Base-by-base conservation (phyloP, 2,329 filamentous ascomycete species). In the Talaromyces funiculosus region DNA sequence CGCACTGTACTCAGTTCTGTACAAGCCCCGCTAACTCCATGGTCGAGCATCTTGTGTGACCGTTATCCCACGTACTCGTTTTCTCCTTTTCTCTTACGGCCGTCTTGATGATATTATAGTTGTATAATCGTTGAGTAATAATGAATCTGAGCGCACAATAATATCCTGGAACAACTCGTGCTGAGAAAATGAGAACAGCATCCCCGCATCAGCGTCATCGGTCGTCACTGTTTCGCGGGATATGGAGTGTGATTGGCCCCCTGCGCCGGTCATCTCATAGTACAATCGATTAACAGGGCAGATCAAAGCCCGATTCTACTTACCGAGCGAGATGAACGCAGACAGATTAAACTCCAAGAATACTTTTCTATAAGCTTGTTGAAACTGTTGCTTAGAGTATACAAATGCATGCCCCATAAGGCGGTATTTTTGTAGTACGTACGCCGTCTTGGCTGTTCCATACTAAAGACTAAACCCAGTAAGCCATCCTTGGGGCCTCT, bases 131-230 rank as follows among this genome's bases (percentile, higher is more conserved):
- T 51, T 51, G 29, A 51, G 47, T 51, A 51, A 51, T 51, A 51
- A 51, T 35, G n/a, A 31, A 18, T 49, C 26, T 31, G 45, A 18
- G 47, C 33, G 47, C n/a, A n/a, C n/a, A 3, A 33, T 5, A 18
- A n/a, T 47, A 29, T 35, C 47, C n/a, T 51, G 47, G 26, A 49
- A 31, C 24, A 31, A 31, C 45, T 33, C n/a, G 47, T n/a, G 47
- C 47, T 35, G n/a, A 51, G 47, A 49, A 24, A 49, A 31, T 26
- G n/a, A 49, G 49, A 38, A 26, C 51, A 53, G 31, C 51, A 38
- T 40, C 51, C 33, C 33, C 51, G 51, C 51, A 54, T 54, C 51
- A 45, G 56, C 56, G 56, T 58, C 56, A 58, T 35, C 29, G n/a
- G 5, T 26, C 47, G 57, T 59, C 33, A 53, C 35, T 20, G 29